A percentile compares a stretch with the other conserved stretches of the same genome.
Conservation (phyloP, 495 filamentous ascomycete genomes). For the Hypoxylon trugodes region DNA sequence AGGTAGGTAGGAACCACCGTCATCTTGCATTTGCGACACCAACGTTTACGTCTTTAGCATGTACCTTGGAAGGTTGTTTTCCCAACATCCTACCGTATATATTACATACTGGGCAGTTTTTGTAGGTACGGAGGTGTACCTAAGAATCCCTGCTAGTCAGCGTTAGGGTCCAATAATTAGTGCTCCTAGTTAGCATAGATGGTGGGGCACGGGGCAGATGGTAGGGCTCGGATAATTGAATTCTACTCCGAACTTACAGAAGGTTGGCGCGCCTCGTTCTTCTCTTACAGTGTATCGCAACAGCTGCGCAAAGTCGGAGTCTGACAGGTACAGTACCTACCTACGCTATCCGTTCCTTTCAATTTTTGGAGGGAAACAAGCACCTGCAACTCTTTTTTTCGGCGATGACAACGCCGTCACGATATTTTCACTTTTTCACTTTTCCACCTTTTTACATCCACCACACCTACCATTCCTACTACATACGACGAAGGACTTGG, state of each 20-base stretch:
- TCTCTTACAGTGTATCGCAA: conserved; percentile 6
- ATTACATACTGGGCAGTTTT: too few species aligned
- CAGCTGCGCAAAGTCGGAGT: conserved; percentile 10
- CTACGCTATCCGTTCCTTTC: conserved; percentile 12
- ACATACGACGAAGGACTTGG: conserved; percentile 4
- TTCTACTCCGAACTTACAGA: conserved; percentile 28
- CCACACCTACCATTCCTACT: conserved; percentile 1
- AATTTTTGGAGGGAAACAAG: conserved; percentile 11
- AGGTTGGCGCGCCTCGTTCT: conserved; percentile 27
- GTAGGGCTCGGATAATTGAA: conserved; percentile 37
- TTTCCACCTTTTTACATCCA: conserved; percentile 2
- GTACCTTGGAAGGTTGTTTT: too few species aligned
- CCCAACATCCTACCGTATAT: background rate
- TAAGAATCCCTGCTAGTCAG: conserved; percentile 4
- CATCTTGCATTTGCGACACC: conserved; percentile 15
- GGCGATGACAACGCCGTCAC: conserved; percentile 36
- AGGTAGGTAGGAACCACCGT: background rate
- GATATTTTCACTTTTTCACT: conserved; percentile 26
- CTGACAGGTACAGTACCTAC: conserved; percentile 13
- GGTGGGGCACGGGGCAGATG: conserved; percentile 9
- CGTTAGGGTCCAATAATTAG: conserved; percentile 16
- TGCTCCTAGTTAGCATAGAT: background rate
- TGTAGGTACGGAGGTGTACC: background rate
- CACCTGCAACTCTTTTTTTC: conserved; percentile 31
- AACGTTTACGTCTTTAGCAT: too few species aligned